Evolutionary conservation across 169 alveolate genomes (phyloP).

Genomic region (Cryptosporidium viatorum): DNA sequence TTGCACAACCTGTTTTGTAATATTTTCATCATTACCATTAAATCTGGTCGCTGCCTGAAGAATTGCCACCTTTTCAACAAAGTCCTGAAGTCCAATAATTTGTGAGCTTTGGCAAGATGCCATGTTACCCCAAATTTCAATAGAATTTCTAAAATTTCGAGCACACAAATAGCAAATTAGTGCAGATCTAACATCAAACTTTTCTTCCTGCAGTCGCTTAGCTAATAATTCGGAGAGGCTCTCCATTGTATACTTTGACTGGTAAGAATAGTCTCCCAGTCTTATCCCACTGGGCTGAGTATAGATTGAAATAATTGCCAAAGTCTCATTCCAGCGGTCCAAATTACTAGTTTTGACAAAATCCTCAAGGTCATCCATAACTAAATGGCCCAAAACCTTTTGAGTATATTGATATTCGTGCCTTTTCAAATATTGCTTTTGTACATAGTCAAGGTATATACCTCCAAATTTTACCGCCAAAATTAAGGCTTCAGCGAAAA

Average conservation of each 20-base stretch:
- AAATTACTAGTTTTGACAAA: constrained; percentile 74
- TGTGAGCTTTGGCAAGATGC: constrained; percentile 78
- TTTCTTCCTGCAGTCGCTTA: constrained; percentile 72
- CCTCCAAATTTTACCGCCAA: constrained; percentile 80
- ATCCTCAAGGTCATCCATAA: constrained; percentile 74
- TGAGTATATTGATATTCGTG: constrained; percentile 67
- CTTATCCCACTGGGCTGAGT: constrained; percentile 39
- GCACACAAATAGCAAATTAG: constrained; percentile 84
- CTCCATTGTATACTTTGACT: constrained; percentile 58
- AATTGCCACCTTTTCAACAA: constrained; percentile 81
- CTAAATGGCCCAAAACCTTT: constrained; percentile 46
- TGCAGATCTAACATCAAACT: constrained; percentile 82
- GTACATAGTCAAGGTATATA: constrained; percentile 75
- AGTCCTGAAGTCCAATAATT: constrained; percentile 77
- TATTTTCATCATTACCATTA: constrained; percentile 76
- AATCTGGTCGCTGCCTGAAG: constrained; percentile 78
- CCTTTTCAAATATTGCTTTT: constrained; percentile 77
- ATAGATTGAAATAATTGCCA: constrained; percentile 72
- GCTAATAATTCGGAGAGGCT: constrained; percentile 64
- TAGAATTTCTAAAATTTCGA: constrained; percentile 81
- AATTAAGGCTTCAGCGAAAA: constrained; percentile 77
- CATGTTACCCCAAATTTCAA: constrained; percentile 84
- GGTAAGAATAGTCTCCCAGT: constrained; percentile 20
- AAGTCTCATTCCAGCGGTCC: constrained; percentile 75
- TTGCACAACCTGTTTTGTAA: constrained; percentile 79